Evolutionary conservation across 495 filamentous ascomycete species (phyloP).

Genomic region (Delitschia confertaspora): DNA sequence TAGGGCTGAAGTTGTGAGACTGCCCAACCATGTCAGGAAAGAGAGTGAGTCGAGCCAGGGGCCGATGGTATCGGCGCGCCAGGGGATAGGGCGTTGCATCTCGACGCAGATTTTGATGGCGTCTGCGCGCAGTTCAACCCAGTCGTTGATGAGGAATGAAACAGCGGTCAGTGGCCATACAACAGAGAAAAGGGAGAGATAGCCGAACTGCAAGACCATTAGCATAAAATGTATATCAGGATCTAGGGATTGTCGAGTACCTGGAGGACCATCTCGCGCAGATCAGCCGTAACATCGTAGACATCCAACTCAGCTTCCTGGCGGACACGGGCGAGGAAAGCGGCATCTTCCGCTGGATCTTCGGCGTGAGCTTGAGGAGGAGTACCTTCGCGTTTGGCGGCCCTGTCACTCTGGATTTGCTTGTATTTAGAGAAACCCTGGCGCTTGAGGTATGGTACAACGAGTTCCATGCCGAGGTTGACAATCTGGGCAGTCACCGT

Average conservation of each 20-base stretch:
- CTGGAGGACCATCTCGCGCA: constrained; percentile 93
- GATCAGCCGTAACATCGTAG: constrained; percentile 82
- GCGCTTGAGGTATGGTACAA: constrained; percentile 79
- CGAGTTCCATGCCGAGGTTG: constrained; percentile 73
- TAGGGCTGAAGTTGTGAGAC: constrained; percentile 71
- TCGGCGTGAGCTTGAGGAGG: constrained; percentile 31
- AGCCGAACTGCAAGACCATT: constrained; percentile 46
- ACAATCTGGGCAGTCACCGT: constrained; percentile 93
- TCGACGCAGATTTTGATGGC: constrained; percentile 90
- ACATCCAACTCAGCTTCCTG: constrained; percentile 75
- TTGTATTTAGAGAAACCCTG: constrained; percentile 64
- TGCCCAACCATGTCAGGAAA: constrained; percentile 88
- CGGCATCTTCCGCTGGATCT: constrained; percentile 63
- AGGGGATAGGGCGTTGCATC: constrained; percentile 78
- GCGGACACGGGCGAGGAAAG: constrained; percentile 72
- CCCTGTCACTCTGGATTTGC: constrained; percentile 52
- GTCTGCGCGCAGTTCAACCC: constrained; percentile 88
- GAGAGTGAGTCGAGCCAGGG: constrained; percentile 84
- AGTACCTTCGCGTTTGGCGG: constrained; percentile 40
- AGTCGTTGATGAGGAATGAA: constrained; percentile 92
- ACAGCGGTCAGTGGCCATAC: constrained; percentile 84
- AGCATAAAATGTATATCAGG: not conserved
- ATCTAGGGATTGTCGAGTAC: constrained; percentile 39
- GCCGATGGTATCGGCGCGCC: constrained; percentile 84
- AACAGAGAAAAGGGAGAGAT: constrained; percentile 86